Percentiles rank a stretch among this genome's conserved stretches.
Conservation (phyloP, 2,329 filamentous ascomycete species). For the Fusarium nygamai region DNA sequence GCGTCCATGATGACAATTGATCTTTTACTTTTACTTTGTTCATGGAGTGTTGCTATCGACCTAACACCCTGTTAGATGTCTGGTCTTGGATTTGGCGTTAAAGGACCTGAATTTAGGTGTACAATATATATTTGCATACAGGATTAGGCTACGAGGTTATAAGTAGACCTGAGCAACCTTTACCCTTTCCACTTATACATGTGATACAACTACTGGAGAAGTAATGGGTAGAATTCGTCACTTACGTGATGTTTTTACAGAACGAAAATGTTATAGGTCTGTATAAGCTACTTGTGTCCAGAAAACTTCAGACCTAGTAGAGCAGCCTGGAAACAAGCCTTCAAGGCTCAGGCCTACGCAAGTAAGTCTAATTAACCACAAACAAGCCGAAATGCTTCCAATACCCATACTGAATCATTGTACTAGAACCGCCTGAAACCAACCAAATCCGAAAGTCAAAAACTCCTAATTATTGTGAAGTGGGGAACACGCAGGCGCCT, state of each 20-base stretch:
- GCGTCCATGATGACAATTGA: slow-evolving; percentile 35
- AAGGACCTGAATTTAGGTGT: neutral
- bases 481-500: neutral
- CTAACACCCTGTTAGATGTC: neutral
- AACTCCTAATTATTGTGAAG: slow-evolving; percentile 25
- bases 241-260: neutral
- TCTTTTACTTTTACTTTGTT: slow-evolving; percentile 6
- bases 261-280: neutral
- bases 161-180: neutral
- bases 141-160: neutral
- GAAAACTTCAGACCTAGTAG: too few species aligned
- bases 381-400: neutral
- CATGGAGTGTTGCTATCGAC: neutral
- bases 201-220: neutral
- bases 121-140: neutral
- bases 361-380: slow-evolving; percentile 3
- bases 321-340: neutral
- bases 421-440: neutral
- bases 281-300: neutral
- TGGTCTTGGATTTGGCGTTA: slow-evolving; percentile 25
- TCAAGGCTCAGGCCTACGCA: neutral
- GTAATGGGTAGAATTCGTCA: neutral
- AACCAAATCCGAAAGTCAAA: slow-evolving; percentile 4
- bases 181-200: neutral
- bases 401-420: slow-evolving; percentile 8